Evolutionary conservation across 148 eudicot species (phyloP), one percentile per base, ranked within the genome.

Genomic region (Simmondsia chinensis): DNA sequence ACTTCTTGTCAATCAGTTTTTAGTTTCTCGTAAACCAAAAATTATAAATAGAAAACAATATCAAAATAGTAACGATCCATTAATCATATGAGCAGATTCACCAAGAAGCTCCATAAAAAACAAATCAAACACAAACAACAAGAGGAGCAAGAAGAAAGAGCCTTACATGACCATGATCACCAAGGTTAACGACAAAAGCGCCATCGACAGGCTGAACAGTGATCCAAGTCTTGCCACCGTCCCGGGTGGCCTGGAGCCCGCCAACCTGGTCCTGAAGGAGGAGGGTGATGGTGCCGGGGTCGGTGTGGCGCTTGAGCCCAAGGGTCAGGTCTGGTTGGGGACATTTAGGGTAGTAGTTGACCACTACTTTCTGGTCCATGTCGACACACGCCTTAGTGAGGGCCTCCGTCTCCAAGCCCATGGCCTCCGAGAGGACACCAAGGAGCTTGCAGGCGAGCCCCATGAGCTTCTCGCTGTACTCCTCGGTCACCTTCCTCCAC

Each of bases 141-240:
- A 20, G 3, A 9, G 9, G 28, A 12, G 9, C 17, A 2, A 26
- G 23, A 11, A 9, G 13, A 18, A 1, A 2, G 3, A 2, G 7
- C 67, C 82, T 71, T 32, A 82, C 93, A 67, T 89, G 93, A 14
- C 95, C 95, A 70, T 81, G 87, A 39, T 89, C 97, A 31, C 95
- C 95, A 41, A 89, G 73, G 43, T 84, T 89, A 42, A 84, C 97
- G 32, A 89, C 95, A 56, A 84, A 85, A 45, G 97, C 95, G 4
- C 93, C 97, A 13, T 75, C 71, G 30, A 84, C 60, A 2, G 95
- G 97, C 71, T 81, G 82, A 14, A 84, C 97, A 1, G 97, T 89
- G 59, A 84, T 79, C 97, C 97, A 89, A 34, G 80, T 84, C 59
- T 78, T 79, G 27, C 97, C 97, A n/a, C 73, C 84, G 39, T 89